Evolutionary conservation across 2,329 filamentous ascomycete genomes (phyloP), one percentile per base, ranked within the genome.

Genomic region (Xylariaceae sp.): DNA sequence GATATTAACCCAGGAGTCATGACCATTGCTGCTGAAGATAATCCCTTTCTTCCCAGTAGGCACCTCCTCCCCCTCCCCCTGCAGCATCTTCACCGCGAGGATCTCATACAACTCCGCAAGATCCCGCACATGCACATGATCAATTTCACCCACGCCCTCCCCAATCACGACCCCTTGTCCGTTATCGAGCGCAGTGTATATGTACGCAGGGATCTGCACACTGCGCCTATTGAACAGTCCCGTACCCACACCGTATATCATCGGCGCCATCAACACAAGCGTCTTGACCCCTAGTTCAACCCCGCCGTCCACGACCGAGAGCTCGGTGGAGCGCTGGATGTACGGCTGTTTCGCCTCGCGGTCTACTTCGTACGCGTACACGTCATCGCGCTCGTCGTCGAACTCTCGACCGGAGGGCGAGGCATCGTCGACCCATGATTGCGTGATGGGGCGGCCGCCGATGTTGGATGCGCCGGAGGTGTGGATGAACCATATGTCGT

Each of bases 41-140:
- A 74, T 72, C 0, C 69, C 74, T 47, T 65, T 60, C 53, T 69
- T 70, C 0, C 71, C 73, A 44, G 60, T 1, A 69, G 73, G 11
- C 73, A 55, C 2, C 55, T 12, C 67, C 59, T 1, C 63, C 64
- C 17, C 54, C 4, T 31, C 50, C 1, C 55, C 36, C 1, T 61
- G 60, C 6, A 75, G 49, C 1, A 71, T 61, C 10, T 65, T 65
- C 9, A 51, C 36, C 0, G 76, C 54, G 0, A 77, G 40, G 1
- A 74, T 48, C 41, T 69, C 66, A 57, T 75, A 79, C 1, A 79
- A 55, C 0, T 63, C 59, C 0, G 69, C 69, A 6, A 78, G 63
- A 55, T 79, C 75, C 3, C 62, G 60, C 3, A 79, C 66, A 43
- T 79, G 75, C 3, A 79, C 71, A 51, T 75, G 67, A 40, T 74